Base-by-base conservation (phyloP, 148 eudicot species). In the Camellia granthamiana region DNA sequence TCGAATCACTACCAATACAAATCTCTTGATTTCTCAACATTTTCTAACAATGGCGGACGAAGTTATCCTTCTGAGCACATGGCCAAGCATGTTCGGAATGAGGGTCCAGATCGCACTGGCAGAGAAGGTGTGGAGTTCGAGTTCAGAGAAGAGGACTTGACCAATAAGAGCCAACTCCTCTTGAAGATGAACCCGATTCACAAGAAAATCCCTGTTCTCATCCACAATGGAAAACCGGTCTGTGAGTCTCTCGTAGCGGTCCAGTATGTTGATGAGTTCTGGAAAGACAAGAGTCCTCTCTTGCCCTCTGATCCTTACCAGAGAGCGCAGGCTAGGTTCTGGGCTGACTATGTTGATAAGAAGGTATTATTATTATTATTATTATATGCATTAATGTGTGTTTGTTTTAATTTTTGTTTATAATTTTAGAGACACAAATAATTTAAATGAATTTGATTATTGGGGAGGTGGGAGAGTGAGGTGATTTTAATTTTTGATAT, bases 181-280 rank as follows among this genome's bases (percentile, higher is more conserved):
- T 79, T 87, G 0, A 11, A 81, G 74, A 79, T 77, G 80, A 87
- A 84, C 75, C 89, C 87, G 0, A 46, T 87, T 77, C 81, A 81
- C 71, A 87, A 88, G 76, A 77, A 90, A 65, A 74, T 88, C 38
- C 93, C 95, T 0, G 90, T 88, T 58, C 83, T 91, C 6, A 84
- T 90, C 61, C 91, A 91, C 84, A 84, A 88, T 10, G 90, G 90
- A 0, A 88, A 75, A 44, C 92, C 93, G 9, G 49, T 92, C 7
- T 87, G 90, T 7, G 92, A 90, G 81, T 90, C 93, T 2, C 61
- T 74, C 7, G 69, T 84, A 14, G 81, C 84, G 0, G 80, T 92
- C 2, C 82, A 90, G 68, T 92, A 90, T 72, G 88, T 92, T 49
- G 95, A 90, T 46, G 88, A 92, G 69, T 86, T 86, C 12, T 92